A percentile compares a stretch with the other conserved stretches of the same genome.
Evolutionary conservation across 2,329 filamentous ascomycete genomes (phyloP).

Genomic region (Fusarium chuoi): DNA sequence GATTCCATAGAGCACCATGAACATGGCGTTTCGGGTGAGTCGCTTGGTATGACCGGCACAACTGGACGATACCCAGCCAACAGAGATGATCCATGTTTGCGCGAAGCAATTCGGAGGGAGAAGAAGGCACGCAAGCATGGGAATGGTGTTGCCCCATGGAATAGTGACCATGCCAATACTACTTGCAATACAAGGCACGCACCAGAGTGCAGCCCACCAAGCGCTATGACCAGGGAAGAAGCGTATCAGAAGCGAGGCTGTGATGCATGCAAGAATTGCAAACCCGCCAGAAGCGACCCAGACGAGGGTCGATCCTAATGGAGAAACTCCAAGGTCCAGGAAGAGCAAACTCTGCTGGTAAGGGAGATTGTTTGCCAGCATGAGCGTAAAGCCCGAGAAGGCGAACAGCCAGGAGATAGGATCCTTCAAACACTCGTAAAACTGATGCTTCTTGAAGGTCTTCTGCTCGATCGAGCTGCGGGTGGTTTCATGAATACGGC

Average conservation of each 20-base stretch:
- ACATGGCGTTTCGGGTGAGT: neutral
- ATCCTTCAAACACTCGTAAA: neutral
- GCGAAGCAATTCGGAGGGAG: neutral
- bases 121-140: neutral
- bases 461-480: slow-evolving; percentile 1
- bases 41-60: neutral
- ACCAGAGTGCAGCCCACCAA: slow-evolving; percentile 36
- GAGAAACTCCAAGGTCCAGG: neutral
- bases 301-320: neutral
- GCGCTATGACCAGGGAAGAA: slow-evolving; percentile 32
- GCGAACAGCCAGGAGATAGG: neutral
- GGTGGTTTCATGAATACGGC: neutral
- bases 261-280: slow-evolving; percentile 14
- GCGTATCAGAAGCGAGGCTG: slow-evolving; percentile 28
- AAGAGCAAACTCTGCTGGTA: slow-evolving; percentile 3
- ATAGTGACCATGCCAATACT: slow-evolving; percentile 24
- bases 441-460: neutral
- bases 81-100: neutral
- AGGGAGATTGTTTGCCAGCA: neutral
- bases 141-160: neutral
- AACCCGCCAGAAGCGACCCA: neutral
- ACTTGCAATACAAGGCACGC: slow-evolving; percentile 32
- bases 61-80: neutral
- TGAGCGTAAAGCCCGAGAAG: neutral
- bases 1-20: slow-evolving; percentile 2